Conservation (phyloP, 495 filamentous ascomycete species). For the Tuber microsphaerosporum region DNA sequence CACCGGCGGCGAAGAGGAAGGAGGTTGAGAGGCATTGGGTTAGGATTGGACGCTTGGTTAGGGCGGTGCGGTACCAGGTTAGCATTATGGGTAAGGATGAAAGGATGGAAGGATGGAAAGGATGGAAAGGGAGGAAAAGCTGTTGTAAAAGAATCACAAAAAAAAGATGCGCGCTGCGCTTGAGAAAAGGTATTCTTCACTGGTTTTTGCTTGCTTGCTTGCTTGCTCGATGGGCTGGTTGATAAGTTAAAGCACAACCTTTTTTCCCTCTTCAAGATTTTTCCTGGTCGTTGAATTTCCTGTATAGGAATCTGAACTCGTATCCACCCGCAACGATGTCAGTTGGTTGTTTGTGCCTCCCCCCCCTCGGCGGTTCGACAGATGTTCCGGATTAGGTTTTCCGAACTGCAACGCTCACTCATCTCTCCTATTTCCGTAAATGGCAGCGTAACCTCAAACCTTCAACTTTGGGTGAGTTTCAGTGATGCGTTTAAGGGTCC, state of each 20-base stretch:
- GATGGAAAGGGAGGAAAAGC: not conserved
- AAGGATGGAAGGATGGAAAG: not conserved
- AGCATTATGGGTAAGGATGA: slow-evolving; percentile 9
- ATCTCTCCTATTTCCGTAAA: not conserved
- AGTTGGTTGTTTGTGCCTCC: not conserved
- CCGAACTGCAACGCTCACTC: not conserved
- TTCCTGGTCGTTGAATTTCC: not conserved
- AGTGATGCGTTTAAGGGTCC: not conserved
- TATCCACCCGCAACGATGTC: not conserved
- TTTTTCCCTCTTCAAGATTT: not conserved
- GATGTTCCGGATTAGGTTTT: not conserved
- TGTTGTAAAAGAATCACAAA: not conserved
- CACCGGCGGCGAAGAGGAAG: slow-evolving; percentile 85
- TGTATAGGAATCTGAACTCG: not conserved
- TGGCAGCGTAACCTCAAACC: not conserved
- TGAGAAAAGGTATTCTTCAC: not conserved
- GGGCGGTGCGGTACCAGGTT: slow-evolving; percentile 13
- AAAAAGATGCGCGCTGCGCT: not conserved
- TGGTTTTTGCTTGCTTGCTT: too few species aligned
- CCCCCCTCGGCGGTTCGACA: not conserved
- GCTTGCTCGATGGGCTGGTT: not conserved
- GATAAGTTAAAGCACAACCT: not conserved
- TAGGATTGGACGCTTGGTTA: slow-evolving; percentile 57
- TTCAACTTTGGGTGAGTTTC: not conserved
- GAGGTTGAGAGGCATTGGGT: slow-evolving; percentile 76